Conservation (phyloP, 441 rosid genomes). For the Cnidoscolus chayamansa region DNA sequence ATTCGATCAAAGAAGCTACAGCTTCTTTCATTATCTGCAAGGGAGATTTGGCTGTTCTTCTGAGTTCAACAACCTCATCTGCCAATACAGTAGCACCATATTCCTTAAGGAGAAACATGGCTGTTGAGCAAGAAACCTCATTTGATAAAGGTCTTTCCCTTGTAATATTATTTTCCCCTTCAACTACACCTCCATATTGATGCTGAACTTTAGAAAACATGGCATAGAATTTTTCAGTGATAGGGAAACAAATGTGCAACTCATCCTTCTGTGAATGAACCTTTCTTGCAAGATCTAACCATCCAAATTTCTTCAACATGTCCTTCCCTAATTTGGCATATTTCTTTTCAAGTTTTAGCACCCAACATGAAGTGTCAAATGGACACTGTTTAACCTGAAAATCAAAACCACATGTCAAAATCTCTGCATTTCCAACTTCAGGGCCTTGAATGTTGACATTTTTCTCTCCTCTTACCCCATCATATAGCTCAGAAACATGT, state of each 20-base stretch:
- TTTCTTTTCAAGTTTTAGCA: constrained; percentile 56
- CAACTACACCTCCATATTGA: constrained; percentile 26
- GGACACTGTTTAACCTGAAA: constrained; percentile 28
- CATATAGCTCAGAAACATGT: constrained; percentile 22
- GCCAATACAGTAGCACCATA: constrained; percentile 46
- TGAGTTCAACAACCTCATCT: constrained; percentile 53
- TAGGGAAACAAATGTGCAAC: constrained; percentile 67
- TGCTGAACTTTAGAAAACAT: constrained; percentile 39
- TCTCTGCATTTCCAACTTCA: constrained; percentile 27
- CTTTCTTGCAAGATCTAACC: constrained; percentile 86
- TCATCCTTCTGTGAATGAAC: constrained; percentile 51
- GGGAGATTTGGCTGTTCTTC: constrained; percentile 60
- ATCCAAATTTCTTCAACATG: constrained; percentile 72
- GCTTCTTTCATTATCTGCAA: constrained; percentile 59
- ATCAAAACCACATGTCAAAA: constrained; percentile 22
- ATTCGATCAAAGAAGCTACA: constrained; percentile 45
- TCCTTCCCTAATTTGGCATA: constrained; percentile 80
- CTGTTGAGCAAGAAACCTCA: constrained; percentile 46
- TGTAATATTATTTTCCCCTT: constrained; percentile 29
- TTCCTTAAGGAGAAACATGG: constrained; percentile 59
- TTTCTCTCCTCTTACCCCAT: constrained; percentile 29
- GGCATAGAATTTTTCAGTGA: constrained; percentile 56
- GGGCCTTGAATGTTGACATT: constrained; percentile 26
- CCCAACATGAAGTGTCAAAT: constrained; percentile 35
- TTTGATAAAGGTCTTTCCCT: constrained; percentile 34